These are phyloP conservation scores for Auriculariales sp. DNA, from an alignment of 768 basidiomycete genomes.

Conservation along the genomic window DNA sequence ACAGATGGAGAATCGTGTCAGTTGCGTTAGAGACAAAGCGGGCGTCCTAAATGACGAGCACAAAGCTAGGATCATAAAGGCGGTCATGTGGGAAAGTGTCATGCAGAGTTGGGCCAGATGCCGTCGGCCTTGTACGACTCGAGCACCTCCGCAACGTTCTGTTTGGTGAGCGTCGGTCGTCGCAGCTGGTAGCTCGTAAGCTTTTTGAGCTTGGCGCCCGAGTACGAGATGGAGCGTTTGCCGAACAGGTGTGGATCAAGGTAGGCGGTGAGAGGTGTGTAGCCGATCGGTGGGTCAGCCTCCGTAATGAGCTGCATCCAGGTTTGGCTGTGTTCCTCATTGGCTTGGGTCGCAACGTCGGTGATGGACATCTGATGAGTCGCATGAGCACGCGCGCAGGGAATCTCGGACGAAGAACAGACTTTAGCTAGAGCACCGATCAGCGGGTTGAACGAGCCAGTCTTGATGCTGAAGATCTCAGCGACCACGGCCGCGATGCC, in stretches of 20 bases:
- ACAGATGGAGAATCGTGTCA: too few relatives aligned
- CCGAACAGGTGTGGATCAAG: conserved; percentile 61
- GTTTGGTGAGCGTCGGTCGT: conserved; percentile 46
- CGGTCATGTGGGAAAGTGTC: too few relatives aligned
- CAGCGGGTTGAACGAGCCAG: conserved; percentile 65
- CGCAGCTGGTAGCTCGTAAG: conserved; percentile 56
- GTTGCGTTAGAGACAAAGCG: too few relatives aligned
- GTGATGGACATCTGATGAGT: conserved; percentile 40
- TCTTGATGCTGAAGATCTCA: conserved; percentile 61
- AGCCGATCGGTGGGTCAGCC: conserved; percentile 55
- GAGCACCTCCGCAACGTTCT: conserved; percentile 51
- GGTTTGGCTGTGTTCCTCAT: conserved; percentile 65
- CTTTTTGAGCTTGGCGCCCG: conserved; percentile 57
- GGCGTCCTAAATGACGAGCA: too few relatives aligned
- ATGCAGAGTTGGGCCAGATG: conserved; percentile 20
- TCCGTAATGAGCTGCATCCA: conserved; percentile 72
- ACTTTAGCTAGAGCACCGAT: conserved; percentile 58
- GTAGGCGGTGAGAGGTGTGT: conserved; percentile 63
- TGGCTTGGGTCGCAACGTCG: conserved; percentile 68
- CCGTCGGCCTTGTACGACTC: conserved; percentile 73
- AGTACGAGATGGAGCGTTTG: conserved; percentile 55
- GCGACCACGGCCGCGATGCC: conserved; percentile 53
- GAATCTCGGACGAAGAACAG: conserved; percentile 6
- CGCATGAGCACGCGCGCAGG: neutral
- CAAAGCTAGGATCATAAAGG: too few relatives aligned